Evolutionary conservation across 106 monocot genomes (phyloP).

Genomic region (Cymbidium sinense): DNA sequence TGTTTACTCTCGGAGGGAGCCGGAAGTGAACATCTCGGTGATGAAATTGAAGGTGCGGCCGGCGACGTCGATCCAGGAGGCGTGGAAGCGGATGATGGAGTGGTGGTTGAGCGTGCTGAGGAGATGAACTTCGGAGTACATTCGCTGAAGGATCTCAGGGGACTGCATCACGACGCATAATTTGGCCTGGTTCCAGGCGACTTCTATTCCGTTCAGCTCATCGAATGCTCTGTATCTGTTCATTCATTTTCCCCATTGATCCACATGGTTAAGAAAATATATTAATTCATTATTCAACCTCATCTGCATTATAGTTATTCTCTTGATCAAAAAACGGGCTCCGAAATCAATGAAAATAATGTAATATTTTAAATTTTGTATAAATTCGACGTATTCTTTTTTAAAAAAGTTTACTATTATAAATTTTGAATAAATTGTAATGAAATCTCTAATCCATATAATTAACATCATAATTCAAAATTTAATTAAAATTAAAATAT

Average conservation of each 20-base stretch:
- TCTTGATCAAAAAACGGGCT: too few relatives aligned
- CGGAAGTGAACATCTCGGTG: conserved; percentile 98
- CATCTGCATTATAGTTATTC: too few relatives aligned
- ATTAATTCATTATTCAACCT: too few relatives aligned
- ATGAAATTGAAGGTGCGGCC: conserved; percentile 93
- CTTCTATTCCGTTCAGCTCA: conserved; percentile 70
- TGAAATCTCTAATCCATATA: too few relatives aligned
- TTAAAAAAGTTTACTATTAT: too few relatives aligned
- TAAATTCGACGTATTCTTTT: too few relatives aligned
- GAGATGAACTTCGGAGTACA: conserved; percentile 91
- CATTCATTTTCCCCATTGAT: background rate
- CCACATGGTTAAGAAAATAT: conserved; percentile 22
- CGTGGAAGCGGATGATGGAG: conserved; percentile 72
- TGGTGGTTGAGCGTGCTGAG: conserved; percentile 74
- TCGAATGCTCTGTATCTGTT: conserved; percentile 88
- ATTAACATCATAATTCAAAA: too few relatives aligned
- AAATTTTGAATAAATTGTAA: too few relatives aligned
- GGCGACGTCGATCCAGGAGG: conserved; percentile 64
- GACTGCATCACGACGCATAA: conserved; percentile 62
- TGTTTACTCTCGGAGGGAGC: conserved; percentile 74
- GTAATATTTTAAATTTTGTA: too few relatives aligned
- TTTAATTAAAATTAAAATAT: too few relatives aligned
- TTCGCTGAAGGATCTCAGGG: conserved; percentile 63
- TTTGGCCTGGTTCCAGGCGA: conserved; percentile 94
- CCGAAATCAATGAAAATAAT: too few relatives aligned